Evolutionary conservation across 176 grass and related monocot genomes (phyloP), one percentile per base, ranked within the genome.

Genomic region (Paspalum notatum): DNA sequence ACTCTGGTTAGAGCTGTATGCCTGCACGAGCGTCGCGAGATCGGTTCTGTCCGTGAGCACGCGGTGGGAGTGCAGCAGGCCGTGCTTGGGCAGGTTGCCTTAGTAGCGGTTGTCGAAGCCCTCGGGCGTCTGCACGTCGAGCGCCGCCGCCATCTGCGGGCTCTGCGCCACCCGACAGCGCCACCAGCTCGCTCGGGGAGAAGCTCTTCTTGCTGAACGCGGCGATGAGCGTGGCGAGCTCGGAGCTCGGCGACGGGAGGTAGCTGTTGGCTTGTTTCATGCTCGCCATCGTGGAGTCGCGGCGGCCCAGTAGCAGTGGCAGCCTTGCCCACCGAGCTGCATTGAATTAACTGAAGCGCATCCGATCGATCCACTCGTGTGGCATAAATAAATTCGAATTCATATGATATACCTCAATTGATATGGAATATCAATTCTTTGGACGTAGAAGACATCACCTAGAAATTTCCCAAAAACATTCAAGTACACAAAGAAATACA

Each of bases 51-150:
- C 85, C 78, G 83, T 83, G 44, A 95, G 84, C 82, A 84, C 87
- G 74, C 87, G 82, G 57, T 92, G 87, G 5, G 90, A 95, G 83
- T 80, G 90, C 15, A 95, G 88, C 12, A 88, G 72, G 13, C 89
- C 87, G 12, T 48, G 24, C 11, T 16, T 9, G 15, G 7, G 11
- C 4, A 91, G 80, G 71, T 94, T 87, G 1, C 15, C 2, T 80
- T 74, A 94, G 86, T 91, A 94, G 6, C 6, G 12, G 51, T 80
- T 91, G 75, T 88, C 89, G 82, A 94, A 94, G 11, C 0, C 3
- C 51, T 41, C 48, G 0, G 78, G 83, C 39, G 86, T 89, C 78
- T 53, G 46, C 12, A 15, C n/a, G 67, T 89, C 89, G 5, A 94
- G 45, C 5, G 86, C 60, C 40, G 88, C 78, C 17, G 82, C 32